phyloP scores from a whole-genome alignment of 805 yeast species.

The Lachancea kluyveri region DNA sequence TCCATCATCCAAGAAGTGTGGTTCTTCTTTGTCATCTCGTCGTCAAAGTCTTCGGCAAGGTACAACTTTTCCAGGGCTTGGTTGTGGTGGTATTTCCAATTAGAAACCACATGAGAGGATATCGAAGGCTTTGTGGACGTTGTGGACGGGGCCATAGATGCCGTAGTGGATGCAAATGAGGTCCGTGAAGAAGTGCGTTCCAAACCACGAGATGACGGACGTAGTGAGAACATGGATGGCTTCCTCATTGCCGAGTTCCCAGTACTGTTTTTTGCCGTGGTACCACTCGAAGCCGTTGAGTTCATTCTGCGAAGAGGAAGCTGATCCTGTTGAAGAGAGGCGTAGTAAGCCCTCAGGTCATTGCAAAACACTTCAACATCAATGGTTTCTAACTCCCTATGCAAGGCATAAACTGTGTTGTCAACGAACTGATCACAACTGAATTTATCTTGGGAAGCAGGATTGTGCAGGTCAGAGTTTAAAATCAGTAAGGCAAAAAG shows the following conservation, averaged over 20 bases:
- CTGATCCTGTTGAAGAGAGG: conserved; percentile 15
- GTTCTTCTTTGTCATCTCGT: conserved; percentile 9
- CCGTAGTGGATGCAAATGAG: conserved; percentile 3
- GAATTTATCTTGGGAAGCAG: conserved; percentile 33
- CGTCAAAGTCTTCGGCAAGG: conserved; percentile 22
- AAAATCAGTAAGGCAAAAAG: conserved; percentile 65
- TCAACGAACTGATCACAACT: conserved; percentile 39
- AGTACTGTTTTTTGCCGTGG: neutral
- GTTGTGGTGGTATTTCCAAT: conserved; percentile 23
- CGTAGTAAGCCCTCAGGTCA: conserved; percentile 20
- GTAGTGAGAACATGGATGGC: conserved; percentile 5
- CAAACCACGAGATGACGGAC: conserved; percentile 1
- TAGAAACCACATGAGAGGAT: conserved; percentile 18
- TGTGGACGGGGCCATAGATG: conserved; percentile 9
- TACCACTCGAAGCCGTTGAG: neutral
- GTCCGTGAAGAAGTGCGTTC: conserved; percentile 5
- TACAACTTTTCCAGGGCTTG: conserved; percentile 20
- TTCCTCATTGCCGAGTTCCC: conserved; percentile 3
- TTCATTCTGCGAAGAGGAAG: conserved; percentile 17
- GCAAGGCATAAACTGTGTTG: conserved; percentile 45
- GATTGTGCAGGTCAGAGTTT: conserved; percentile 72
- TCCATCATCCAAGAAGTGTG: conserved; percentile 26
- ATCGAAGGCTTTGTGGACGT: conserved; percentile 9
- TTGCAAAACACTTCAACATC: conserved; percentile 13
- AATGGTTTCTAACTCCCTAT: conserved; percentile 17